phyloP scores from a whole-genome alignment of 2,329 filamentous ascomycete genomes.

The Aspergillus ustus region DNA sequence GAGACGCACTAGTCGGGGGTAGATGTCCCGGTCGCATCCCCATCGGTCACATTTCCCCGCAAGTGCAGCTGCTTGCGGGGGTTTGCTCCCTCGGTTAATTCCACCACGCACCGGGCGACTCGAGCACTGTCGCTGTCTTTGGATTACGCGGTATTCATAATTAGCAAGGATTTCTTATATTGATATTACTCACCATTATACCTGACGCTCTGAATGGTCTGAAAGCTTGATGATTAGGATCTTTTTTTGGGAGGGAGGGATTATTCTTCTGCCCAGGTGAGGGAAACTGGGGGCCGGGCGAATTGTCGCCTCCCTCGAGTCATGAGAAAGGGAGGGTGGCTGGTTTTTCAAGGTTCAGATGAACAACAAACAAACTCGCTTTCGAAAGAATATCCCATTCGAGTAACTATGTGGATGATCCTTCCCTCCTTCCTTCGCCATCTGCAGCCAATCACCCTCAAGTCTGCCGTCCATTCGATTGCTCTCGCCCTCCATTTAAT shows the following conservation, averaged over 20 bases:
- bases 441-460: not conserved
- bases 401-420: no score
- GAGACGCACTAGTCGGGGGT: conserved; percentile 7
- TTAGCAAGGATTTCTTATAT: not conserved
- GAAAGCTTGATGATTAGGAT: no score
- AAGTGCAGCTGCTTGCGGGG: conserved; percentile 7
- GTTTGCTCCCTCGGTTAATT: conserved; percentile 14
- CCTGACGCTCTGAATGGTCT: not conserved
- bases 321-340: no score
- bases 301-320: no score
- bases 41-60: conserved; percentile 12
- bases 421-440: no score
- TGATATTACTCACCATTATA: not conserved
- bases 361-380: not conserved
- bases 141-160: not conserved
- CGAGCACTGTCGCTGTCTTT: no score
- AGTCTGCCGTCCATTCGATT: not conserved
- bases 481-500: not conserved
- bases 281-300: no score
- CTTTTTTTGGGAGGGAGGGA: no score
- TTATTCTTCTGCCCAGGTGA: no score
- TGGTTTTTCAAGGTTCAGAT: no score
- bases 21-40: conserved; percentile 18
- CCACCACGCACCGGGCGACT: not conserved
- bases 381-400: no score